Conservation (phyloP, 2,329 filamentous ascomycete genomes). For the Colletotrichum paranaense region DNA sequence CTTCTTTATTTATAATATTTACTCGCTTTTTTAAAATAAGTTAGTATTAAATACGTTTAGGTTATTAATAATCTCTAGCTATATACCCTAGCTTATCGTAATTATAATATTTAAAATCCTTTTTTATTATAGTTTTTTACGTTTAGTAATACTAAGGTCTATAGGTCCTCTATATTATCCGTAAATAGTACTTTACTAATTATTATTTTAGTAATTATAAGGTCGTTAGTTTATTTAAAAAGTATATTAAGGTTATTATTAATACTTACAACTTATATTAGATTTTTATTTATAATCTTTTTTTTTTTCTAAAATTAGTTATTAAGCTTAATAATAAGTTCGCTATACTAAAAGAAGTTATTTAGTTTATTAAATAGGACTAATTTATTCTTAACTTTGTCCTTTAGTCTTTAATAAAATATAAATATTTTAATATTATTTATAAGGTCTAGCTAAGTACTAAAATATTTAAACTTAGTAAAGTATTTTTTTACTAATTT, state of each 20-base stretch:
- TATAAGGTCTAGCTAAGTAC: background rate
- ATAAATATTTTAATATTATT: background rate
- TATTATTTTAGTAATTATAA: too few relatives aligned
- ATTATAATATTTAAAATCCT: too few relatives aligned
- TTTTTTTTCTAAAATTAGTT: background rate
- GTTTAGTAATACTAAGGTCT: too few relatives aligned
- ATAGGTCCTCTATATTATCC: too few relatives aligned
- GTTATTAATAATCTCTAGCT: too few relatives aligned
- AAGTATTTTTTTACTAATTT: background rate
- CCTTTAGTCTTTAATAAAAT: background rate
- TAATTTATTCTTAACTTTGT: background rate
- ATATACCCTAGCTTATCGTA: too few relatives aligned
- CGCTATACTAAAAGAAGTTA: background rate
- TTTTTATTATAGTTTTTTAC: too few relatives aligned
- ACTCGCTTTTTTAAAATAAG: rapidly evolving
- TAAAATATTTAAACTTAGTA: background rate
- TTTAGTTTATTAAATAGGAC: background rate
- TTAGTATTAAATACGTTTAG: too few relatives aligned
- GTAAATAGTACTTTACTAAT: too few relatives aligned
- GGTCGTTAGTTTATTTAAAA: too few relatives aligned
- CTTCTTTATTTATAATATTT: too few relatives aligned
- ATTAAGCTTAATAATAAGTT: background rate
- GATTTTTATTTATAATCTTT: background rate
- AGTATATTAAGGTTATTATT: background rate
- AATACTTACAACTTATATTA: background rate